Evolutionary conservation across 2,329 filamentous ascomycete genomes (phyloP), one percentile per base, ranked within the genome.

Genomic region (Hypoxylon sp.): DNA sequence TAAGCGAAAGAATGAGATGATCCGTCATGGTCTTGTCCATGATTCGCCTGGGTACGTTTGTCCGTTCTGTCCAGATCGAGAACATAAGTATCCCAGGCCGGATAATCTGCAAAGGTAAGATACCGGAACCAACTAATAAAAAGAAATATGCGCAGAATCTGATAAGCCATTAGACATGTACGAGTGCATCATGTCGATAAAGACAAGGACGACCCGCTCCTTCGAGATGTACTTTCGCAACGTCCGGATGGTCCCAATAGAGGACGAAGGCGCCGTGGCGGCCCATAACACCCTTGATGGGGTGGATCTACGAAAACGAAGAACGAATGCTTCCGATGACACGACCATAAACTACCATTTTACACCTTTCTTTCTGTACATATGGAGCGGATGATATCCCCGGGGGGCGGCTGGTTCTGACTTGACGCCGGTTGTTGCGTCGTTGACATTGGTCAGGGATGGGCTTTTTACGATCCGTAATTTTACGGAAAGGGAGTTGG

Each of bases 41-140:
- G 88, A 91, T 60, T 96, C 91, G 5, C 94, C 94, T 1, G 93
- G 93, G 53, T 99, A 97, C 66, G 86, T 96, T 20, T 99, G 94
- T 70, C 94, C 94, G 0, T 97, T 97, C 68, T 99, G 94, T 70
- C 89, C 91, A 1, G 91, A 96, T 65, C 82, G 91, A 60, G 91
- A 97, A 69, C 93, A 97, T 71, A 92, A 89, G 68, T 97, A 97
- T 69, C 94, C 94, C 4, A 81, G 94, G 62, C 94, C 94, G 23
- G 94, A 99, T 70, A 97, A 97, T 76, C 75, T 99, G 47, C 93
- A 97, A 76, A 86, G 93, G 90, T 95, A 78, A 60, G 81, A 47
- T 52, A 43, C 29, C 8, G n/a, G 16, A 31, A 23, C 13, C 17
- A 35, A 7, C 25, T 48, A 26, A 27, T 23, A 8, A 40, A 16